Evolutionary conservation across 73 alveolate species (phyloP).

Genomic region (Stentor coeruleus): DNA sequence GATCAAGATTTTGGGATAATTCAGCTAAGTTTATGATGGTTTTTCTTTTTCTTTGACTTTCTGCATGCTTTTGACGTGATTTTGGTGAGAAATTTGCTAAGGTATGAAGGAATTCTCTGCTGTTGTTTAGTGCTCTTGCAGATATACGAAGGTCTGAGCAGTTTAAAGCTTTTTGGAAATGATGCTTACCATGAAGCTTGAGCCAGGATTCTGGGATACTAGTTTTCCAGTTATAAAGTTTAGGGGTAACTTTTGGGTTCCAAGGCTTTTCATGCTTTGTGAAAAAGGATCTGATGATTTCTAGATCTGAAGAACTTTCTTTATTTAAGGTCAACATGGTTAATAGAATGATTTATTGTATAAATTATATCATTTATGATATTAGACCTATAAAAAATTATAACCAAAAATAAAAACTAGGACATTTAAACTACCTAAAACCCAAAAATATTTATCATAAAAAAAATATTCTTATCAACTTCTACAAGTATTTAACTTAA

Average conservation of each 20-base stretch:
- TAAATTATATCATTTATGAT: too few relatives aligned
- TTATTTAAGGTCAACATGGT: too few relatives aligned
- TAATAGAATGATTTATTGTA: too few relatives aligned
- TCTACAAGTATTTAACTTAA: too few relatives aligned
- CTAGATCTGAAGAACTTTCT: not conserved
- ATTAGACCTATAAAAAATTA: too few relatives aligned
- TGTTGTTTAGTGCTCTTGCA: not conserved
- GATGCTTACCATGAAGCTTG: not conserved
- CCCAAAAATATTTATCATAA: too few relatives aligned
- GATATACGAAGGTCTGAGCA: not conserved
- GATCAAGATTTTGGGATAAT: not conserved
- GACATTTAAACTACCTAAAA: too few relatives aligned
- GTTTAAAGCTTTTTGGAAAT: not conserved
- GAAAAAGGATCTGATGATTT: not conserved
- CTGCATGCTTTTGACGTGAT: too few relatives aligned
- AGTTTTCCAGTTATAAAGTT: not conserved
- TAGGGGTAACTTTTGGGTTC: not conserved
- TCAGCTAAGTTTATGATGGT: not conserved
- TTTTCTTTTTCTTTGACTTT: too few relatives aligned
- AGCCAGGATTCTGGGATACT: not conserved
- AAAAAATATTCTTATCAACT: too few relatives aligned
- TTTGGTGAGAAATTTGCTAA: not conserved
- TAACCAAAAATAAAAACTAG: too few relatives aligned
- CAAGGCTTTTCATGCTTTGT: not conserved
- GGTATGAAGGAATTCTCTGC: not conserved